phyloP scores from a whole-genome alignment of 2,329 filamentous ascomycete species.

The Pseudocercospora macadamiae region DNA sequence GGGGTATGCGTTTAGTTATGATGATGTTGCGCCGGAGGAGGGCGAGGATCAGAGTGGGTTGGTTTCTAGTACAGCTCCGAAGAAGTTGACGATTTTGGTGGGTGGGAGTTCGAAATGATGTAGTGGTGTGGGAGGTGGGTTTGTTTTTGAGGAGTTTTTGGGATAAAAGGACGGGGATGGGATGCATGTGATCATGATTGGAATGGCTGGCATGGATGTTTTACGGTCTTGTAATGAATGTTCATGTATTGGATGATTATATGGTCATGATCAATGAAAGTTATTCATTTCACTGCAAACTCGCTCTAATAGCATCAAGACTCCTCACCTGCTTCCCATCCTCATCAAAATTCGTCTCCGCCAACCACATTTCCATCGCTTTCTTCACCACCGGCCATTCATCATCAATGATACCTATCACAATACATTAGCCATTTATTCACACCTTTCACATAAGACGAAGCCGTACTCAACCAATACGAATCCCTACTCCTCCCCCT shows the following conservation, averaged over 20 bases:
- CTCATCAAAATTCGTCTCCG: conserved; percentile 58
- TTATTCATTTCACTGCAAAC: no score
- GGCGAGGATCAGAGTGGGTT: conserved; percentile 55
- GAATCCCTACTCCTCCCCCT: conserved; percentile 63
- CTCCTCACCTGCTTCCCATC: conserved; percentile 55
- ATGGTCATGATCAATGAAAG: no score
- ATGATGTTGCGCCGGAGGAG: conserved; percentile 59
- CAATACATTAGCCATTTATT: background rate
- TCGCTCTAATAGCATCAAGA: conserved; percentile 43
- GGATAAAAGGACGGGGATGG: background rate
- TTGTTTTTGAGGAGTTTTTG: background rate
- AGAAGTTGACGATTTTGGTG: conserved; percentile 50
- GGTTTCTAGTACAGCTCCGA: conserved; percentile 47
- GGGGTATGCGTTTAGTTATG: conserved; percentile 70
- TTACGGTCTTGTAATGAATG: no score
- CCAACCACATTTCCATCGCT: conserved; percentile 60
- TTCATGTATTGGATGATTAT: no score
- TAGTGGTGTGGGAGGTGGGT: background rate
- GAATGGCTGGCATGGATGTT: conserved; percentile 6
- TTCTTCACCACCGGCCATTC: conserved; percentile 59
- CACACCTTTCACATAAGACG: no score
- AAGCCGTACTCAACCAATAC: conserved; percentile 59
- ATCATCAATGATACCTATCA: conserved; percentile 52
- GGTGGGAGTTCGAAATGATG: conserved; percentile 41
- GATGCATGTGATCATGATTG: conserved; percentile 3